These are phyloP conservation scores for Thalassiosira livingstoniorum DNA, from an alignment of 352 stramenopile species.

Conservation along the genomic window DNA sequence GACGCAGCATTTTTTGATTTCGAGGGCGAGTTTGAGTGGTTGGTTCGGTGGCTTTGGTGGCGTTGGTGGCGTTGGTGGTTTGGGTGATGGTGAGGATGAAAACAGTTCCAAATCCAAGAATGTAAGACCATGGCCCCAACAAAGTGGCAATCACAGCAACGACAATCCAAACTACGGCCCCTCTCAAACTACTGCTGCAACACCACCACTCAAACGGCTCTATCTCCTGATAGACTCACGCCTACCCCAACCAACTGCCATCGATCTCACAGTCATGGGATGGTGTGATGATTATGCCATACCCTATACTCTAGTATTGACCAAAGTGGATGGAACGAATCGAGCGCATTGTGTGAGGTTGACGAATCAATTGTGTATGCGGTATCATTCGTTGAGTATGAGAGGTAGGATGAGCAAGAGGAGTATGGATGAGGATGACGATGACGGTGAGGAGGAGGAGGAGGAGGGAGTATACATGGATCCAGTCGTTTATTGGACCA, in stretches of 20 bases:
- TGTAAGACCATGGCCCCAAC: slow-evolving; percentile 6
- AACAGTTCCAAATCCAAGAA: neutral
- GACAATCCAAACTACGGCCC: neutral
- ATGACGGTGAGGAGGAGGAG: slow-evolving; percentile 23
- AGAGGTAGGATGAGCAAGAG: neutral
- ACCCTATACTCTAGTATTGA: slow-evolving; percentile 78
- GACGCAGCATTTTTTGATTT: slow-evolving; percentile 78
- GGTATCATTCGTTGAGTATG: slow-evolving; percentile 68
- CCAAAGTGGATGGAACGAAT: slow-evolving; percentile 74
- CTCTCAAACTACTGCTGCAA: neutral
- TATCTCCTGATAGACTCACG: slow-evolving; percentile 79
- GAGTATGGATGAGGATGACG: slow-evolving; percentile 12
- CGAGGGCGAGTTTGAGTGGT: slow-evolving; percentile 13
- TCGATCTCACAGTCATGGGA: slow-evolving; percentile 77
- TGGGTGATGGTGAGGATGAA: slow-evolving; percentile 1
- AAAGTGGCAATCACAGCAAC: neutral
- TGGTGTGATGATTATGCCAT: slow-evolving; percentile 79
- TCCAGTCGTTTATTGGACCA: slow-evolving; percentile 62
- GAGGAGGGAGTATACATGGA: slow-evolving; percentile 53
- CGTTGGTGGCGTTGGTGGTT: slow-evolving; percentile 7
- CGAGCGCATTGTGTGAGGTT: slow-evolving; percentile 64
- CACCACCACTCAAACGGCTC: slow-evolving; percentile 61
- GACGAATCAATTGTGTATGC: slow-evolving; percentile 80
- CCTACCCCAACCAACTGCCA: slow-evolving; percentile 30
- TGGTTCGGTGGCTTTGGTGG: neutral